Evolutionary conservation across 352 stramenopile species (phyloP), one percentile per base, ranked within the genome.

Genomic region (Thalassiosira delicatula): DNA sequence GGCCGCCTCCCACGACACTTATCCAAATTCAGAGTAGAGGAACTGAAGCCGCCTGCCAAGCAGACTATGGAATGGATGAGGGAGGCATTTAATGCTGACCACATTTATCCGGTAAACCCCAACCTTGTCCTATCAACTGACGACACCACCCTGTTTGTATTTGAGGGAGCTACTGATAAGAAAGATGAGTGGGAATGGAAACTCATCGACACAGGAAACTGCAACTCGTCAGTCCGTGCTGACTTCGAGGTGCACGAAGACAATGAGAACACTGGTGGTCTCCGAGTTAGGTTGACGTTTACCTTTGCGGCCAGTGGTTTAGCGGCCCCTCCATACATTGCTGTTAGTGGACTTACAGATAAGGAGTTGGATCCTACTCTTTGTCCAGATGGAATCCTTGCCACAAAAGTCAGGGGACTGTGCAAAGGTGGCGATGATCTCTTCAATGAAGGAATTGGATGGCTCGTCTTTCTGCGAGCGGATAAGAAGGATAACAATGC

Each of bases 41-140:
- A n/a, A n/a, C n/a, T n/a, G n/a, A n/a, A n/a, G n/a, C n/a, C n/a
- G n/a, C n/a, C n/a, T n/a, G n/a, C n/a, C n/a, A 2, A 67, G 25
- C 0, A 75, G 51, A 75, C 67, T 5, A 46, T 75, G 17, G 51
- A 75, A 27, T 65, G 44, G 46, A 30, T 75, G 46, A 75, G 66
- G 27, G 32, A 61, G 44, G 51, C 67, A 9, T 51, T 30, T 21
- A 33, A 30, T n/a, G 21, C 67, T 2, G 67, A 75, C 3, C 17
- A 63, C 3, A 49, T 75, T 29, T 30, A 75, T 21, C 67, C 67
- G 19, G 32, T 75, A 21, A 30, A 75, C 33, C 27, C 44, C 7
- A 75, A 75, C 67, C 67, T 76, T 23, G 49, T 56, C n/a, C 25
- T 76, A 3, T 76, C 68, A 5, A 76, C 68, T 40, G 68, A 76